A percentile compares a stretch with the other conserved stretches of the same genome.
Conservation (phyloP, 192 early-diverging fungal genomes). For the Dissophora globulifera region DNA sequence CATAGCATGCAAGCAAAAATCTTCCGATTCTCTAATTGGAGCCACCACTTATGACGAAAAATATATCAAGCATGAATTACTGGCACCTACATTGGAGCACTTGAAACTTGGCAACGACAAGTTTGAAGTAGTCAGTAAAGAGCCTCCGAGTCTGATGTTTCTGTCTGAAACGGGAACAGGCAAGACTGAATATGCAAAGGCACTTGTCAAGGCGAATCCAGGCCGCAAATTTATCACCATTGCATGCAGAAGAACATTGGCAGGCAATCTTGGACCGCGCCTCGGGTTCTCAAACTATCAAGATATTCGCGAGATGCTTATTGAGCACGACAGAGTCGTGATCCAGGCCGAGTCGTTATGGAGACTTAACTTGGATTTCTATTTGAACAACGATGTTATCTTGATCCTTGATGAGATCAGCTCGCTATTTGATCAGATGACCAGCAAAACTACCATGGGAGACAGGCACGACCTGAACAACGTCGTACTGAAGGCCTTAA, state of each 20-base stretch:
- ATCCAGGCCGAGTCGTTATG: slow-evolving; percentile 21
- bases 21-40: not conserved
- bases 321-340: slow-evolving; percentile 10
- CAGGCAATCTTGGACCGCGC: not conserved
- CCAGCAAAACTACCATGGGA: slow-evolving; percentile 7
- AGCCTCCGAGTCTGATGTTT: slow-evolving; percentile 14
- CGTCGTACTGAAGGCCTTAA: not conserved
- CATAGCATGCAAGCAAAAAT: no score
- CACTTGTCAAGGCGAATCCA: slow-evolving; percentile 7
- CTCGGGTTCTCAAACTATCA: slow-evolving; percentile 14
- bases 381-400: not conserved
- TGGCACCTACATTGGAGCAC: slow-evolving; percentile 8
- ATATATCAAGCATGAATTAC: not conserved
- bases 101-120: not conserved
- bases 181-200: slow-evolving; percentile 3
- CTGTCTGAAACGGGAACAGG: slow-evolving; percentile 5
- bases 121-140: not conserved
- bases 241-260: not conserved
- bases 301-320: not conserved
- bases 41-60: not conserved
- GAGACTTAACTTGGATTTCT: slow-evolving; percentile 9
- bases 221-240: slow-evolving; percentile 2
- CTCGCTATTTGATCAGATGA: slow-evolving; percentile 22
- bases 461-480: slow-evolving; percentile 4
- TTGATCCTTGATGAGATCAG: slow-evolving; percentile 35